Base-by-base conservation (phyloP, 768 basidiomycete genomes). In the Boletus sp. region DNA sequence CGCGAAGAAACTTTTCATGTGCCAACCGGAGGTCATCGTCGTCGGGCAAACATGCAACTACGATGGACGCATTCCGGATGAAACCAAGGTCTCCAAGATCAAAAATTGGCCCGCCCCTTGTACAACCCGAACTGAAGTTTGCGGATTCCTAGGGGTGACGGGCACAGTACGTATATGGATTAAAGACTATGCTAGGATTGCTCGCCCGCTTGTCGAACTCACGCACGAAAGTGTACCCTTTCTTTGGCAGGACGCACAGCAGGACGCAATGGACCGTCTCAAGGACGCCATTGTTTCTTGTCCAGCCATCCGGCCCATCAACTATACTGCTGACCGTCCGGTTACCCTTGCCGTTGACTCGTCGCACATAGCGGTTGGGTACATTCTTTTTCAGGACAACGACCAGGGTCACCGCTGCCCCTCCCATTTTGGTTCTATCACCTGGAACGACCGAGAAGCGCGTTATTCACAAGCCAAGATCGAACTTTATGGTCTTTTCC, bases 1-100 rank as follows among this genome's bases (percentile, higher is more conserved):
- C 0, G 76, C 75, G 0, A 49, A 62, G 15, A 81, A 80, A 54
- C 50, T 72, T 0, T 42, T 62, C 2, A 37, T 80, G 1, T 72
- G 71, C 42, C 47, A 58, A 0, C 63, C 65, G 1, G 59, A 73
- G 54, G 64, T 73, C 0, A 52, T 65, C 0, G 64, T 80, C 3
- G 55, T 81, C 2, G 77, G 77, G 0, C 76, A 80, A 33, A 40
- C 40, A 0, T 80, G 77, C 55, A 77, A 70, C 0, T 70, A 64
- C 20, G 62, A 71, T 44, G 79, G 73, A 2, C 64, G 67, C 0
- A 47, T 66, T 1, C 75, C 76, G 1, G 70, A 77, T 5, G 28
- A 62, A 18, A 56, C 54, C 11, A 64, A 60, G 4, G 60, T 64
- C 9, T 57, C 18, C 1, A 74, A 74, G 18, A 67, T 77, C 9